A percentile compares a stretch with the other conserved stretches of the same genome.
Conservation (phyloP, 2,329 filamentous ascomycete genomes). For the Neonectria ditissima region DNA sequence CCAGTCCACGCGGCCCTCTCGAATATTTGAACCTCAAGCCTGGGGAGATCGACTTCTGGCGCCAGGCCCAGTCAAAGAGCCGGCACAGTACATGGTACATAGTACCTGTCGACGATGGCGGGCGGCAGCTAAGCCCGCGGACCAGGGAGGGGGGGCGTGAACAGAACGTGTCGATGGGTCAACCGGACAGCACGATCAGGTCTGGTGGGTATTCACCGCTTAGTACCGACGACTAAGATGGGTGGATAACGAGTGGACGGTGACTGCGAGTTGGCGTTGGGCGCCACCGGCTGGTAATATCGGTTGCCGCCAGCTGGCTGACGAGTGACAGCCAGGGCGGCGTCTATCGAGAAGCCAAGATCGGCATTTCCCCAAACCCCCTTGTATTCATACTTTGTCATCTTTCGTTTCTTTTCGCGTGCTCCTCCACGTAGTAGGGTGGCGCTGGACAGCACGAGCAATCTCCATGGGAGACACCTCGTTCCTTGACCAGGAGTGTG, state of each 20-base stretch:
- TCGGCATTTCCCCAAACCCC: conserved; percentile 29
- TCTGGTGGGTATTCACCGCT: conserved; percentile 39
- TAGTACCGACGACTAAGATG: conserved; percentile 43
- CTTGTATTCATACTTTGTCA: conserved; percentile 1
- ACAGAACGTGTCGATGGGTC: conserved; percentile 38
- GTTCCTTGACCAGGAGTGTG: neutral
- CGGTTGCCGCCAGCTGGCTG: conserved; percentile 34
- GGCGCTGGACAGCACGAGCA: conserved; percentile 21
- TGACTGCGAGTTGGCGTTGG: conserved; percentile 37
- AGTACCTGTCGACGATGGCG: conserved; percentile 40
- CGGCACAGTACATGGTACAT: neutral
- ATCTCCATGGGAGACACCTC: conserved; percentile 26
- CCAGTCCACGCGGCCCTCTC: conserved; percentile 35
- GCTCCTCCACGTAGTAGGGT: conserved; percentile 10
- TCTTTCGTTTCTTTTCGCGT: conserved; percentile 26
- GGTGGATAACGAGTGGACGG: conserved; percentile 40
- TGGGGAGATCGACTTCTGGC: conserved; percentile 43
- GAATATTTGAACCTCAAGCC: conserved; percentile 43
- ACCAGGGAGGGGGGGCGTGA: conserved; percentile 43
- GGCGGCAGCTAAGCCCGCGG: conserved; percentile 43
- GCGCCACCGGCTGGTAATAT: conserved; percentile 43
- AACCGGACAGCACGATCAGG: conserved; percentile 36
- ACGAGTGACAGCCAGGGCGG: conserved; percentile 22
- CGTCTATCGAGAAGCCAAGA: conserved; percentile 37
- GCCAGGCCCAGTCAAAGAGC: conserved; percentile 38